Evolutionary conservation across 2,329 filamentous ascomycete genomes (phyloP), one percentile per base, ranked within the genome.

Genomic region (Pseudocercospora fuligena): DNA sequence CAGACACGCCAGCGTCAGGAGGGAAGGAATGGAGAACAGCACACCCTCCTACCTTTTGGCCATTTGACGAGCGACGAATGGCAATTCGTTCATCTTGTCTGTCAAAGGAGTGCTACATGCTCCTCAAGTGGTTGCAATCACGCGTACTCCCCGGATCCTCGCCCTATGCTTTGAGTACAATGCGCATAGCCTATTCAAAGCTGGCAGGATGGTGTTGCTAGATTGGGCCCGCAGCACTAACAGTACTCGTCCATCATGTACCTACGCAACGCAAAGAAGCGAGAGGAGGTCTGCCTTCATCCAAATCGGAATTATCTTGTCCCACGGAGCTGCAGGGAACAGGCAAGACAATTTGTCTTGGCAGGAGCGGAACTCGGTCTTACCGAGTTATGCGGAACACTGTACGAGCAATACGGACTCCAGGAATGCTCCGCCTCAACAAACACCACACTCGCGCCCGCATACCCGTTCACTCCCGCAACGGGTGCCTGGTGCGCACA

Each of bases 361-460:
- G 51, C 51, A 33, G 25, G 8, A 56, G 51, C 51, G 51, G 51
- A 56, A n/a, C 3, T 56, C 51, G 51, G 51, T 29, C 23, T n/a
- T 5, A 1, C 51, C 51, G 51, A 56, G 51, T 56, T 56, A 56
- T 56, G 51, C 25, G 27, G 47, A 16, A 9, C 47, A 51, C 25
- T 51, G 47, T 25, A 51, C 19, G 6, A 47, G 16, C n/a, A 47
- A 47, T 49, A 49, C 46, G 46, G 46, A 2, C 3, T 14, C 51
- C 16, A 31, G 51, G 27, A 56, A 56, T 56, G 51, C 51, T 56
- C 51, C 16, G 25, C 51, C 51, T 33, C 51, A 27, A 56, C 51
- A 51, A 23, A 27, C 23, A 21, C 19, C 19, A 16, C 47, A 27
- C 3, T 1, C 21, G 25, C 19, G 23, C 47, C 19, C 7, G 47